Percentiles rank a stretch among this genome's conserved stretches.
Conservation (phyloP, 139 green algal species). For the Yamagishiella unicocca region DNA sequence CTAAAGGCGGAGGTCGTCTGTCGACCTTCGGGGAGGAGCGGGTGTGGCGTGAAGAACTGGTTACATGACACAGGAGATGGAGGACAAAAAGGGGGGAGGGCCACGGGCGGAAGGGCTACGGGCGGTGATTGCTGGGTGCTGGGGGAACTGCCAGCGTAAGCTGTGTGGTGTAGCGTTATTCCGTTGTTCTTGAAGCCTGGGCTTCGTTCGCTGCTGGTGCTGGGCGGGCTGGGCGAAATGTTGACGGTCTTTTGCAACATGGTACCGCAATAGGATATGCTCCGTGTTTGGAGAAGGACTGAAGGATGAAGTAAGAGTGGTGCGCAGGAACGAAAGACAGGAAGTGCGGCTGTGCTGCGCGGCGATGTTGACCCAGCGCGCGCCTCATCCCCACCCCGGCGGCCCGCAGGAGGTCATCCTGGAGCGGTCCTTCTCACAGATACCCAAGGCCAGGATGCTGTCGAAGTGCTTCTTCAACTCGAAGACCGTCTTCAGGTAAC, state of each 20-base stretch:
- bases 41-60: no score
- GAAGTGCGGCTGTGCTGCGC: not conserved
- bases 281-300: not conserved
- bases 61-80: no score
- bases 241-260: not conserved
- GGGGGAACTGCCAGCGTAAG: no score
- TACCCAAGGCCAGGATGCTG: slow-evolving; percentile 27
- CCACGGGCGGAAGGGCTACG: no score
- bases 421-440: slow-evolving; percentile 32
- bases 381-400: not conserved
- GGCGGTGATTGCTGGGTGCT: no score
- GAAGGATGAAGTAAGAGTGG: not conserved
- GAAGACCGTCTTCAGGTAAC: not conserved
- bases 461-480: slow-evolving; percentile 47
- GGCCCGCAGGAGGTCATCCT: slow-evolving; percentile 24
- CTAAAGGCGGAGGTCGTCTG: no score
- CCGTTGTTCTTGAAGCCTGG: no score
- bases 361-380: not conserved
- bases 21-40: no score
- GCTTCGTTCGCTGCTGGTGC: no score
- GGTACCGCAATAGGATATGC: not conserved
- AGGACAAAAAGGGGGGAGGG: no score
- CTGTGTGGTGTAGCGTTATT: no score
- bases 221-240: no score
- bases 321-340: not conserved